Evolutionary conservation across 371 early-diverging fungal species (phyloP).

Genomic region (Mortierella sp.): DNA sequence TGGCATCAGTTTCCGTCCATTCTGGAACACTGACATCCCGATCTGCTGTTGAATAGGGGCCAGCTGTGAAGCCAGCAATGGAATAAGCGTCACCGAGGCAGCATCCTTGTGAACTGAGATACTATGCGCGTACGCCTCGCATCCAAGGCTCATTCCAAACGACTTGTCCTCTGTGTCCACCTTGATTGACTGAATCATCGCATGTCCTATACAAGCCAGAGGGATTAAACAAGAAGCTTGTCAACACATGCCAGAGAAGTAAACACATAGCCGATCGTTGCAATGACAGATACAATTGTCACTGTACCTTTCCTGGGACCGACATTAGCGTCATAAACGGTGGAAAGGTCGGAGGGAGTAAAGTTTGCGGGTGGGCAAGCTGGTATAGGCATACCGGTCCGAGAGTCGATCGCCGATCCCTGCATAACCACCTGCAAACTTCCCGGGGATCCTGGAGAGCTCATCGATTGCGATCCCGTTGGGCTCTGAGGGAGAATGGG

Average conservation of each 20-base stretch:
- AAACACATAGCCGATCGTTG: not conserved
- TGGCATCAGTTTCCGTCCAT: constrained; percentile 49
- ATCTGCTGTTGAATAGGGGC: constrained; percentile 52
- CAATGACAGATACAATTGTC: not conserved
- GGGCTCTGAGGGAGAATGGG: constrained; percentile 45
- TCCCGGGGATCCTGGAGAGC: constrained; percentile 51
- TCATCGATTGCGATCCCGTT: constrained; percentile 38
- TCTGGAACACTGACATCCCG: constrained; percentile 52
- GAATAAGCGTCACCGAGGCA: constrained; percentile 31
- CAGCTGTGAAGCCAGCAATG: constrained; percentile 44
- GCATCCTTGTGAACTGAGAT: constrained; percentile 37
- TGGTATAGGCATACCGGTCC: constrained; percentile 20
- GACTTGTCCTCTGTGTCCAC: constrained; percentile 53
- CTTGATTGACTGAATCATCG: constrained; percentile 49
- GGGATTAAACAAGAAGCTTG: not conserved
- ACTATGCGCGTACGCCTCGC: constrained; percentile 46
- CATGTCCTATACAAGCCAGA: constrained; percentile 29
- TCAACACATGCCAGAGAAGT: no score
- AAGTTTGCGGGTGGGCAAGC: constrained; percentile 9
- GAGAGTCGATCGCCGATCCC: constrained; percentile 26
- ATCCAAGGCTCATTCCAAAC: constrained; percentile 46
- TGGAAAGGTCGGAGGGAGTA: constrained; percentile 32
- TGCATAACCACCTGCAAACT: constrained; percentile 23
- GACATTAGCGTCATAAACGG: constrained; percentile 39
- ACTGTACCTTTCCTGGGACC: constrained; percentile 49